Conservation (phyloP, 345 rosid species). For the Toxicodendron radicans region DNA sequence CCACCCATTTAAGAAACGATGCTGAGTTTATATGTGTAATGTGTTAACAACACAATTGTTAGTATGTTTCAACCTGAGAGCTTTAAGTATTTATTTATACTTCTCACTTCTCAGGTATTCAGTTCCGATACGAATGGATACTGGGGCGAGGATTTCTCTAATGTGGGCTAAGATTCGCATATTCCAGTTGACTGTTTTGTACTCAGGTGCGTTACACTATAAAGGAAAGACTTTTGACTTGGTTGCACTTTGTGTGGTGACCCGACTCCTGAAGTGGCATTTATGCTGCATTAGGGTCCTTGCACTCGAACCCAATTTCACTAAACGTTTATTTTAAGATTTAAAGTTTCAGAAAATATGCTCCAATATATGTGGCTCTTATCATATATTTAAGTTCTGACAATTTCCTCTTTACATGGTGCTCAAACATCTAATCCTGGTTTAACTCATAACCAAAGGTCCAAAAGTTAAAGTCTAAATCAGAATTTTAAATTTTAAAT, state of each 20-base stretch:
- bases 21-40: too few relatives aligned
- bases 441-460: too few relatives aligned
- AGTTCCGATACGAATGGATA: background rate
- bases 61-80: background rate
- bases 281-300: background rate
- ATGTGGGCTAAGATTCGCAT: background rate
- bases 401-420: too few relatives aligned
- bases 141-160: background rate
- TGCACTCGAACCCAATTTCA: background rate
- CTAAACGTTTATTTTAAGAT: background rate
- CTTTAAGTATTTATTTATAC: background rate
- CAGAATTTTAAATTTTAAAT: background rate
- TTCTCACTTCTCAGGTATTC: background rate
- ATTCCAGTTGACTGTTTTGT: too few relatives aligned
- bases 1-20: background rate
- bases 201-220: background rate
- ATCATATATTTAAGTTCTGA: too few relatives aligned
- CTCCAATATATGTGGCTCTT: background rate
- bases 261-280: background rate
- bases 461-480: too few relatives aligned
- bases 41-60: too few relatives aligned
- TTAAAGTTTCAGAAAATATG: background rate
- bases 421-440: too few relatives aligned
- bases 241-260: conserved; percentile 1
- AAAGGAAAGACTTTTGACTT: background rate